Evolutionary conservation across 2,329 filamentous ascomycete species (phyloP).

Genomic region (Macrophomina tecta): DNA sequence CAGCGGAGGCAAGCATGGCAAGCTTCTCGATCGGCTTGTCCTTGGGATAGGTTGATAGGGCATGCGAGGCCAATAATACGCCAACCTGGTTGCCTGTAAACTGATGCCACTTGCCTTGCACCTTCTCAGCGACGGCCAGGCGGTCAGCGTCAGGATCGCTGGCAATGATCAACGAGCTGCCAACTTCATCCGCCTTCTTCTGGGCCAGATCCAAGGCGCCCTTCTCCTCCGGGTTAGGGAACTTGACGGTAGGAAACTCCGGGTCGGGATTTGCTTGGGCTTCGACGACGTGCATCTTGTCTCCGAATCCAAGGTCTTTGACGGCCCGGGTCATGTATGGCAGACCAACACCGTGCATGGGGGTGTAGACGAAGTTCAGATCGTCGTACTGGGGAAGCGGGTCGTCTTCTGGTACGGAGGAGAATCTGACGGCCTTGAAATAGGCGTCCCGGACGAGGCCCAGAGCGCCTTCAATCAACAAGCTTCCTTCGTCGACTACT

Average conservation of each 20-base stretch:
- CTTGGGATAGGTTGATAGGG: constrained; percentile 56
- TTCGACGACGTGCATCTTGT: constrained; percentile 55
- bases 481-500: constrained; percentile 47
- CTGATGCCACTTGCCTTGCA: constrained; percentile 62
- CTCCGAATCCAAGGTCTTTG: constrained; percentile 46
- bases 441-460: constrained; percentile 52
- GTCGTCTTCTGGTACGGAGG: constrained; percentile 41
- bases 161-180: constrained; percentile 61
- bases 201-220: constrained; percentile 67
- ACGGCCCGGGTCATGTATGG: constrained; percentile 52
- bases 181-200: constrained; percentile 56
- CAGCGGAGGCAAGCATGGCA: constrained; percentile 67
- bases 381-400: constrained; percentile 32
- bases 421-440: constrained; percentile 50
- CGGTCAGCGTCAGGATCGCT: constrained; percentile 71
- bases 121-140: constrained; percentile 65
- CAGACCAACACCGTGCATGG: constrained; percentile 63
- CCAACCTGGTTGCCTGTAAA: constrained; percentile 72
- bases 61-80: constrained; percentile 63
- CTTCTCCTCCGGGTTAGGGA: constrained; percentile 70
- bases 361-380: constrained; percentile 60
- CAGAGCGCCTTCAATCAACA: constrained; percentile 51
- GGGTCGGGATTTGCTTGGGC: constrained; percentile 65
- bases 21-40: constrained; percentile 48
- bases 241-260: constrained; percentile 68